Evolutionary conservation across 2,329 filamentous ascomycete genomes (phyloP).

Genomic region (Colletotrichum gloeosporioides): DNA sequence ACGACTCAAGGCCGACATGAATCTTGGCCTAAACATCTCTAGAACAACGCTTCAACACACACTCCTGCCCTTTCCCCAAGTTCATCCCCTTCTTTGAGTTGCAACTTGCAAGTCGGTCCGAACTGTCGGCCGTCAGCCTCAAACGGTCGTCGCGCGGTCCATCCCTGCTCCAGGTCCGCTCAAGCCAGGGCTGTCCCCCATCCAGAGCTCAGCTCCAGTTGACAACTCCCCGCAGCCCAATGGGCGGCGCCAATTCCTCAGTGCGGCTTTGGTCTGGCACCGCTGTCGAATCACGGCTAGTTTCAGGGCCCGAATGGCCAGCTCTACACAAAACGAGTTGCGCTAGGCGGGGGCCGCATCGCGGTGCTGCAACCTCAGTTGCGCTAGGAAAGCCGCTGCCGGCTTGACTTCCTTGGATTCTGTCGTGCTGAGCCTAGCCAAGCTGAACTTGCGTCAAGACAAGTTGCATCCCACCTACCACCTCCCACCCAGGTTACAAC

Average conservation of each 20-base stretch:
- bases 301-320: constrained; percentile 13
- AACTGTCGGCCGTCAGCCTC: neutral
- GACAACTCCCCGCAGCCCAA: constrained; percentile 2
- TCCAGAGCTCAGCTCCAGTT: neutral
- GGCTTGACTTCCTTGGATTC: neutral
- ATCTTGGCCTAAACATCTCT: neutral
- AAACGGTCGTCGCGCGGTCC: neutral
- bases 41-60: neutral
- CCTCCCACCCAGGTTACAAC: neutral
- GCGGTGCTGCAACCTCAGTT: neutral
- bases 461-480: neutral
- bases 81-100: neutral
- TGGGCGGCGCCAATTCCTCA: constrained; percentile 9
- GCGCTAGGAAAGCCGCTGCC: neutral
- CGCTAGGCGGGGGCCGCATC: neutral
- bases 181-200: neutral
- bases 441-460: constrained; percentile 13
- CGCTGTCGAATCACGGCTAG: constrained; percentile 5
- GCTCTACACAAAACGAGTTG: neutral
- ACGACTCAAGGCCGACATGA: neutral
- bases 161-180: neutral
- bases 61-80: neutral
- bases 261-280: neutral
- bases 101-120: neutral
- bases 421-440: neutral